Conservation (phyloP, 2,329 filamentous ascomycete genomes). For the Penicillium olsonii region DNA sequence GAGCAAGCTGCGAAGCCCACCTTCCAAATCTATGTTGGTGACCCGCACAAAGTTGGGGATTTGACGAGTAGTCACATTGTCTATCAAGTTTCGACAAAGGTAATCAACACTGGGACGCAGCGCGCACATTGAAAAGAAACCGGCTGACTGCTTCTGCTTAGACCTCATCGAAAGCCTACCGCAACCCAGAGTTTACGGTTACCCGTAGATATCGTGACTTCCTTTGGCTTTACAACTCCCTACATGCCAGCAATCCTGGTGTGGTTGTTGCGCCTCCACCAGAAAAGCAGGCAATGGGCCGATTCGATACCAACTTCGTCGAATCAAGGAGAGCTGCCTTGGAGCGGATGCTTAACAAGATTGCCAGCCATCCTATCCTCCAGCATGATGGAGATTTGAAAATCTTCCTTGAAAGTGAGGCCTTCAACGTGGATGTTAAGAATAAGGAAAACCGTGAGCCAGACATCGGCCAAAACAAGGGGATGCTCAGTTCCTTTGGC, state of each 20-base stretch:
- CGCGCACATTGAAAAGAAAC: not conserved
- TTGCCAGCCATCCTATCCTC: conserved; percentile 80
- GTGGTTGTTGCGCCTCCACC: conserved; percentile 93
- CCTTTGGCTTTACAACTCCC: conserved; percentile 92
- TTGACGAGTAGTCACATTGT: conserved; percentile 96
- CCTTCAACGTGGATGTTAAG: conserved; percentile 95
- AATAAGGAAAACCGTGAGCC: conserved; percentile 94
- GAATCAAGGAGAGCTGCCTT: conserved; percentile 87
- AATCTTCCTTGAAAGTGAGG: conserved; percentile 93
- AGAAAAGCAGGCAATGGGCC: conserved; percentile 94
- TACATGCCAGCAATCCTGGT: conserved; percentile 92
- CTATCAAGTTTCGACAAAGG: conserved; percentile 92
- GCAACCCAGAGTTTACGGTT: conserved; percentile 87
- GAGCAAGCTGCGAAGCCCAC: conserved; percentile 91
- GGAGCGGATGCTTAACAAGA: conserved; percentile 98
- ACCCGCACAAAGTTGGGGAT: conserved; percentile 97
- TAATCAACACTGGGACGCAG: conserved; percentile 40
- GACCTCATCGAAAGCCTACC: conserved; percentile 96
- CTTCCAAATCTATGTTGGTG: conserved; percentile 88
- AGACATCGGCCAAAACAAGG: conserved; percentile 84
- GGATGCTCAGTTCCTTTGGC: conserved; percentile 83
- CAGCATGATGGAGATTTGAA: conserved; percentile 94
- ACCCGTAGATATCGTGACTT: conserved; percentile 95
- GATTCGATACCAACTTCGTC: conserved; percentile 96
- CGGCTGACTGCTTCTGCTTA: conserved; percentile 37